Conservation (phyloP, 108 stramenopile species). For the Skeletonema costatum region DNA sequence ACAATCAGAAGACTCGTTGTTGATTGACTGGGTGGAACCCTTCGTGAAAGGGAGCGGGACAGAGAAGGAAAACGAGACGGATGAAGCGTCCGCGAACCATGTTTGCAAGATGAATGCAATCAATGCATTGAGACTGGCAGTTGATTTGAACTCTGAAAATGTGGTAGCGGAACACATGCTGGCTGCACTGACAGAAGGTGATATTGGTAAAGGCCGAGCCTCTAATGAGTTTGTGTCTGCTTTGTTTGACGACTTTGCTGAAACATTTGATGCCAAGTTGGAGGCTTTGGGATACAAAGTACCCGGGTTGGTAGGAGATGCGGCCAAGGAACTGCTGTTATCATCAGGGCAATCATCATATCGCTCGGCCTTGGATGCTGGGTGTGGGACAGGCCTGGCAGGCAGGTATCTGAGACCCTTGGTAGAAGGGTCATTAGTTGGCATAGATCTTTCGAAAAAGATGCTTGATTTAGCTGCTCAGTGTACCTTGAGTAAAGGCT, state of each 20-base stretch:
- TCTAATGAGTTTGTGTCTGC: conserved; percentile 77
- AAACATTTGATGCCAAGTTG: conserved; percentile 77
- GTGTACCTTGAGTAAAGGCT: conserved; percentile 61
- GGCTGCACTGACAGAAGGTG: conserved; percentile 40
- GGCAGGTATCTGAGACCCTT: conserved; percentile 64
- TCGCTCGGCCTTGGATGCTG: conserved; percentile 67
- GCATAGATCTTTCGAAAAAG: conserved; percentile 70
- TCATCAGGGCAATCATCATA: conserved; percentile 24
- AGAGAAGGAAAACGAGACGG: conserved; percentile 4
- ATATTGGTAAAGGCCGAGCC: conserved; percentile 40
- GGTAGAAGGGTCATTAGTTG: conserved; percentile 53
- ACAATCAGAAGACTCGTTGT: conserved; percentile 55
- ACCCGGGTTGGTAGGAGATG: conserved; percentile 61
- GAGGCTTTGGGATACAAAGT: conserved; percentile 60
- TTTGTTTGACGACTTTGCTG: conserved; percentile 80
- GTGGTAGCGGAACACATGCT: conserved; percentile 48
- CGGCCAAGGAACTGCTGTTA: conserved; percentile 23
- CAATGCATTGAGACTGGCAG: conserved; percentile 67
- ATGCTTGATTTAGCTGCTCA: conserved; percentile 66
- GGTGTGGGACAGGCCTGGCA: conserved; percentile 78
- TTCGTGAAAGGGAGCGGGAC: background rate
- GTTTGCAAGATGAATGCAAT: conserved; percentile 65
- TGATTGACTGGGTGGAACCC: conserved; percentile 53
- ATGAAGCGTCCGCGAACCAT: conserved; percentile 28
- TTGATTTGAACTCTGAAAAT: conserved; percentile 60